Conservation (phyloP, 1,284 basidiomycete species). For the Pholiota adiposa region DNA sequence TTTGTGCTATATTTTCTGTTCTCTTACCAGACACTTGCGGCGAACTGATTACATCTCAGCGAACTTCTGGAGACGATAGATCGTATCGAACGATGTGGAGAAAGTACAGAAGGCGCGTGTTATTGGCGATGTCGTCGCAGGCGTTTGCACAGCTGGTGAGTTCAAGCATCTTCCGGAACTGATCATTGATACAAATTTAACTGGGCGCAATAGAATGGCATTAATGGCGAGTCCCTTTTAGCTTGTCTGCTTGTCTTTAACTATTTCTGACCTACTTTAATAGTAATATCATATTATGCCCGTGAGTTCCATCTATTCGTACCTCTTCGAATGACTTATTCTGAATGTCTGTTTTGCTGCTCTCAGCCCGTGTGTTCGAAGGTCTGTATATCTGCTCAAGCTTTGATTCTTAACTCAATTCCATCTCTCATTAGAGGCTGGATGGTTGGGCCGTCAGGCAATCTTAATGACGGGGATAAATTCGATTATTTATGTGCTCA, state of each 20-base stretch:
- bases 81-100: conserved; percentile 88
- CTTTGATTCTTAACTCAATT: too few relatives aligned
- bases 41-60: conserved; percentile 41
- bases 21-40: neutral
- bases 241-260: conserved; percentile 9
- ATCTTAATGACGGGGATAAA: conserved; percentile 98
- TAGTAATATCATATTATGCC: conserved; percentile 94
- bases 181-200: conserved; percentile 14
- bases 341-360: conserved; percentile 5
- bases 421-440: conserved; percentile 69
- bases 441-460: conserved; percentile 95
- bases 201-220: conserved; percentile 70
- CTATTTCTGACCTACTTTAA: neutral
- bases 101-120: conserved; percentile 85
- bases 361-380: conserved; percentile 79
- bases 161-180: conserved; percentile 13
- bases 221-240: conserved; percentile 64
- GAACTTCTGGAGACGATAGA: conserved; percentile 75
- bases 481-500: conserved; percentile 85
- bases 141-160: conserved; percentile 91
- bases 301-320: conserved; percentile 53
- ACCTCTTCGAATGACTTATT: conserved; percentile 3
- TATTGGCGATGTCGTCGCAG: conserved; percentile 98
- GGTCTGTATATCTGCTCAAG: too few relatives aligned
- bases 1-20: neutral